Evolutionary conservation across 192 early-diverging fungal genomes (phyloP), one percentile per base, ranked within the genome.

Genomic region (Coemansia sp.): DNA sequence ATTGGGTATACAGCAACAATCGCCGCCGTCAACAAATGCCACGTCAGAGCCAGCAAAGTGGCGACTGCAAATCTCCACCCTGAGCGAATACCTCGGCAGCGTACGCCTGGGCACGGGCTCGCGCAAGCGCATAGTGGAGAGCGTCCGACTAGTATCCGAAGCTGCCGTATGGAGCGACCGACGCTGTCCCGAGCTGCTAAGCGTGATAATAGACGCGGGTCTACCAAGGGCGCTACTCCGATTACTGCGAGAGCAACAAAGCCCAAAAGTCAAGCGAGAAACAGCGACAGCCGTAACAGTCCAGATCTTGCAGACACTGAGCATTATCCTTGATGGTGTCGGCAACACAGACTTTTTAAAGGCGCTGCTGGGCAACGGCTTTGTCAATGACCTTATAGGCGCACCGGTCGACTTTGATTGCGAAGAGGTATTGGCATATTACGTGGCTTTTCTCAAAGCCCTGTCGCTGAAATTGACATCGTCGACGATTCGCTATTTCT

Each of bases 361-460:
- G 39, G 83, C 86, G 55, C 67, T 92, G 35, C 74, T 92, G 10
- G 89, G 88, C 31, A 89, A 88, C 66, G 90, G 90, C 73, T 89
- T 88, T 73, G 87, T 92, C 56, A 92, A 92, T 68, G 59, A 83
- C 47, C 76, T 92, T 6, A 89, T 92, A 31, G 68, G 69, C 8
- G 70, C 85, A 23, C 77, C 84, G 4, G 52, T 65, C 0, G 85
- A 90, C 60, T 64, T 84, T 50, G 79, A 77, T n/a, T 88, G 85
- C 71, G 88, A 89, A 18, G 90, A 92, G 64, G 84, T 87, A 28
- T 73, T 90, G 60, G 80, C 83, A 0, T 89, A 89, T 62, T 92
- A 87, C 68, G 85, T 88, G 45, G 85, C 86, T 10, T 84, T 92
- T 9, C 82, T 92, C 61, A 88, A 90, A 60, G 88, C 88, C 16